Evolutionary conservation across 2,329 filamentous ascomycete species (phyloP).

Genomic region (Colletotrichum sp.): DNA sequence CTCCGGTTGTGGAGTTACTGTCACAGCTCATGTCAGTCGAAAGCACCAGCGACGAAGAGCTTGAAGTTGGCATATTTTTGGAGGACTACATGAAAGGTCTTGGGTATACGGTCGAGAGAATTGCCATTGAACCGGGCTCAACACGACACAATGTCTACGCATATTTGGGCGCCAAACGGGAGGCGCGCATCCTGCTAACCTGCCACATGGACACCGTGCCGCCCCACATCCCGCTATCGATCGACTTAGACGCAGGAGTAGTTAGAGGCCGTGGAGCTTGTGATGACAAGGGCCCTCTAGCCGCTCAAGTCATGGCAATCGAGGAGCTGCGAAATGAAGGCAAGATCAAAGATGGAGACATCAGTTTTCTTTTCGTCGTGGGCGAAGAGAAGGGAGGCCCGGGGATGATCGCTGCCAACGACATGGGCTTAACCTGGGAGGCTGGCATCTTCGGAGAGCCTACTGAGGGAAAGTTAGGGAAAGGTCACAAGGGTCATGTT

Average conservation of each 20-base stretch:
- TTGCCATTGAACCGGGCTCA: not conserved
- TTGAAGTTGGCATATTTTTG: not conserved
- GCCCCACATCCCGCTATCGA: not conserved
- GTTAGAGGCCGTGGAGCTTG: not conserved
- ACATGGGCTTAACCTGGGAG: slow-evolving; percentile 56
- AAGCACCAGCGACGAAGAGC: not conserved
- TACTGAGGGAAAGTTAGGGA: slow-evolving; percentile 72
- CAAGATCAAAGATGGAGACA: slow-evolving; percentile 39
- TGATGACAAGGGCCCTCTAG: not conserved
- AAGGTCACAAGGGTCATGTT: slow-evolving; percentile 74
- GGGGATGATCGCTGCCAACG: slow-evolving; percentile 63
- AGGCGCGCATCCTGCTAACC: not conserved
- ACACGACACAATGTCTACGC: not conserved
- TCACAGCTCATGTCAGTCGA: not conserved
- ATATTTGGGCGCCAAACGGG: not conserved
- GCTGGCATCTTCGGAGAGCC: slow-evolving; percentile 77
- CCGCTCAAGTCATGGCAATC: not conserved
- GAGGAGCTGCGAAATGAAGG: not conserved
- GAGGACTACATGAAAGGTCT: not conserved
- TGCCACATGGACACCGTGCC: not conserved
- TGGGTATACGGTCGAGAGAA: not conserved
- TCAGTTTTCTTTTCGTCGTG: slow-evolving; percentile 58
- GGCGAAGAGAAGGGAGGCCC: slow-evolving; percentile 72
- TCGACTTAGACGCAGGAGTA: not conserved
- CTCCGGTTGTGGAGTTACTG: not conserved